Base-by-base conservation (phyloP, 2,329 filamentous ascomycete species). In the Aspergillus texensis region DNA sequence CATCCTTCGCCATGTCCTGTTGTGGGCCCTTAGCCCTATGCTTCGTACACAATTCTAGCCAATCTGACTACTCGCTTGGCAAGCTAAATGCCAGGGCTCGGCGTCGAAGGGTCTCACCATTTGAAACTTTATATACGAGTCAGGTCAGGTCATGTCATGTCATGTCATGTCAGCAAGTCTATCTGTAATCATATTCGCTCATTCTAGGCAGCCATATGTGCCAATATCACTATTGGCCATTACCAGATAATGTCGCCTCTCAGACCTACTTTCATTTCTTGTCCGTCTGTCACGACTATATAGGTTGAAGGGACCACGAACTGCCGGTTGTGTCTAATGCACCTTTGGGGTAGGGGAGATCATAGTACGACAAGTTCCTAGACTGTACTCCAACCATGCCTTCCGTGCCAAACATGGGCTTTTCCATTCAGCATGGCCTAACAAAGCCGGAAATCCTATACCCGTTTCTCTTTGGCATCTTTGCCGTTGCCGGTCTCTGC, bases 91-190 rank as follows among this genome's bases (percentile, higher is more conserved):
- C 12, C 34, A 6, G 14, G 5, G 14, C 16, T 36, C 34, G 16
- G 5, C 6, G 34, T 36, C 1, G 0, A 36, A 36, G 34, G 14
- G 6, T 16, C 14, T 36, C 34, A 16, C 14, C 2, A 8, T 36
- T 8, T 16, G 12, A 16, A 36, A 36, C 34, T 36, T 36, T 36
- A 16, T 36, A 16, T 36, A 16, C 5, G 34, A 16, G 34, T 36
- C 14, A 36, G 14, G 53, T 56, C 34, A 57, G 14, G 53, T 56
- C 34, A 57, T 43, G 54, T 57, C 54, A 57, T 57, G 54, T 57
- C 54, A 57, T 57, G 54, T 57, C 54, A 57, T 57, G 54, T 56
- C 53, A 56, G 28, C 53, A 26, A 21, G 19, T 10, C 41, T 43
- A 43, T 14, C 21, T 43, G 8, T 11, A 19, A 21, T 9, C 8